Evolutionary conservation across 2,329 filamentous ascomycete species (phyloP).

Genomic region (Bipolaris victoriae): DNA sequence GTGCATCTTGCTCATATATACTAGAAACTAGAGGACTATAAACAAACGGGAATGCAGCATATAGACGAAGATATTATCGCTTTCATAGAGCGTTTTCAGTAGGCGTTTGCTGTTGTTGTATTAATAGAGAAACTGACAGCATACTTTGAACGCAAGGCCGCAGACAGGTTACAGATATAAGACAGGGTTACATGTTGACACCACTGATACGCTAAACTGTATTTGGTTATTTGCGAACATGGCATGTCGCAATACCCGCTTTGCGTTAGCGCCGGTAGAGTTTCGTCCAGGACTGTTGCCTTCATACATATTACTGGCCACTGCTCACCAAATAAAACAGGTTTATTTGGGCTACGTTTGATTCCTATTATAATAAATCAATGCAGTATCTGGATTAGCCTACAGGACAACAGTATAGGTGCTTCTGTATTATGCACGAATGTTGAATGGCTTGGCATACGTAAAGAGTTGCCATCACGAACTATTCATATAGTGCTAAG

Average conservation of each 20-base stretch:
- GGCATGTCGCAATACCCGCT: neutral
- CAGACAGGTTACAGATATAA: neutral
- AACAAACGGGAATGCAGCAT: constrained; percentile 17
- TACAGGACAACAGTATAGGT: neutral
- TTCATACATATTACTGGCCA: too few species aligned
- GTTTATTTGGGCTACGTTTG: too few species aligned
- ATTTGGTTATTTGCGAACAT: constrained; percentile 1
- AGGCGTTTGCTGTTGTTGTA: constrained; percentile 17
- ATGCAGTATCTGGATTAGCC: neutral
- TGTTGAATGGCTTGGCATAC: neutral
- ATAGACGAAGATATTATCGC: constrained; percentile 17
- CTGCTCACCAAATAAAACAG: too few species aligned
- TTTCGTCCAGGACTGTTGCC: too few species aligned
- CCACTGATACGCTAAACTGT: neutral
- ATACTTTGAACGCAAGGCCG: constrained; percentile 16
- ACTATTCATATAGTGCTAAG: neutral
- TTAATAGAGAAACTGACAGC: constrained; percentile 23
- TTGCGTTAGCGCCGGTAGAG: neutral
- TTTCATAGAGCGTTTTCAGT: constrained; percentile 19
- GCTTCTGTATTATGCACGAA: neutral
- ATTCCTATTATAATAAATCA: neutral
- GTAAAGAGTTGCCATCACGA: neutral
- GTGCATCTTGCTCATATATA: constrained; percentile 3
- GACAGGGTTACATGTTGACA: constrained; percentile 47
- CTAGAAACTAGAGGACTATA: constrained; percentile 11